A percentile compares a stretch with the other conserved stretches of the same genome.
phyloP scores from a whole-genome alignment of 139 green algal genomes.

The Desmodesmus armatus region DNA sequence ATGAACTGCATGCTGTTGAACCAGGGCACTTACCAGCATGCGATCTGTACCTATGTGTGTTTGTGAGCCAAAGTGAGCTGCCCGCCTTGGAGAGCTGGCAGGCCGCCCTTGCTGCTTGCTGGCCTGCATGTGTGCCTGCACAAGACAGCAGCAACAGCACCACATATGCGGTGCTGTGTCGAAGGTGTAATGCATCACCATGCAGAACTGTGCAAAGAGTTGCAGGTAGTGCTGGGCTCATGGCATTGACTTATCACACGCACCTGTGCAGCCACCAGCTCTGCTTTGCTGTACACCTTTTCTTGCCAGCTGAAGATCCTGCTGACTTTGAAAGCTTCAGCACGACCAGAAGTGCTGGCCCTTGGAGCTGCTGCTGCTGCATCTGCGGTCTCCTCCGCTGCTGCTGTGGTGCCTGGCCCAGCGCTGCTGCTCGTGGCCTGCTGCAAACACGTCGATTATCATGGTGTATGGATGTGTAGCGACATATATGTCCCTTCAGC shows the following conservation, averaged over 20 bases:
- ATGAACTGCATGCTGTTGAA: too few species aligned
- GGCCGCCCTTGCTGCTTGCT: slow-evolving; percentile 20
- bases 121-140: slow-evolving; percentile 19
- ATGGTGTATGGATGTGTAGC: too few species aligned
- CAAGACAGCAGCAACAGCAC: not conserved
- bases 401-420: slow-evolving; percentile 21
- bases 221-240: too few species aligned
- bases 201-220: too few species aligned
- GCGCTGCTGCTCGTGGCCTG: slow-evolving; percentile 40
- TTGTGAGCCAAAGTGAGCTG: slow-evolving; percentile 45
- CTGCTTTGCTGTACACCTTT: slow-evolving; percentile 61
- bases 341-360: not conserved
- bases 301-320: slow-evolving; percentile 66
- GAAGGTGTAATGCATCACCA: not conserved
- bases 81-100: slow-evolving; percentile 21
- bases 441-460: not conserved
- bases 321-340: slow-evolving; percentile 48
- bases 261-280: slow-evolving; percentile 50
- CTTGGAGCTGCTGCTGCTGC: slow-evolving; percentile 6
- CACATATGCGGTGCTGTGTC: not conserved
- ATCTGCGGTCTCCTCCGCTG: slow-evolving; percentile 21
- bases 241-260: too few species aligned
- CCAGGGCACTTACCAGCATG: slow-evolving; percentile 29
- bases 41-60: slow-evolving; percentile 28
- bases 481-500: not conserved